Evolutionary conservation across 768 basidiomycete species (phyloP), one percentile per base, ranked within the genome.

Genomic region (Lactarius akahatsu): DNA sequence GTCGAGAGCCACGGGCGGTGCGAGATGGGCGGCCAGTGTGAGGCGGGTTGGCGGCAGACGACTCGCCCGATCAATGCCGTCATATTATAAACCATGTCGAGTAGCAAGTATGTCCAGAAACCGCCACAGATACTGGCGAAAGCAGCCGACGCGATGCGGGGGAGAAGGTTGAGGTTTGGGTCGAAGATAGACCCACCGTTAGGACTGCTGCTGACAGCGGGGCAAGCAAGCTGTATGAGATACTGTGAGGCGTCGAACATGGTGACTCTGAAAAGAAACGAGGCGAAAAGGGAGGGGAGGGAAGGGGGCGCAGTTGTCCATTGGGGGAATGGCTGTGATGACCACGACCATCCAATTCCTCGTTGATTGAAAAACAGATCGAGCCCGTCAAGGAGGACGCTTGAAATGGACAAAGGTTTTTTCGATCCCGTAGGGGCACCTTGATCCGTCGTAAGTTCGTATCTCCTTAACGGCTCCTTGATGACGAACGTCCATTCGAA

Each of bases 1-100:
- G 76, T 77, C 5, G 80, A 16, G 16, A 41, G 16, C 40, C 40
- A 41, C 1, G 16, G 40, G 15, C 5, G 6, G 15, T 41, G 16
- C 40, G 40, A 41, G 15, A 41, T 0, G 16, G 40, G 40, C 15
- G 40, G 40, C 40, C 40, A 41, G 5, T 41, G 5, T 16, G 15
- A 16, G 40, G 6, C 40, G 16, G 15, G 40, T 41, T 41, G 40
- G 16, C 40, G 40, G 40, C 16, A 41, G 40, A 41, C 40, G 40
- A 41, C 1, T 41, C 40, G 40, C 6, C 40, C 40, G 62, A 5
- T 18, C 34, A 76, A 38, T 7, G 69, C 73, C 15, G 64, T 58
- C 62, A 75, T 10, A 38, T 72, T 60, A 55, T 77, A 36, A 10
- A 36, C 9, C 36, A 8, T 36, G 1, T 58, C 61, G 56, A 71